These are phyloP conservation scores for Aspergillus nanangensis DNA, from an alignment of 495 filamentous ascomycete genomes.

Conservation along the genomic window DNA sequence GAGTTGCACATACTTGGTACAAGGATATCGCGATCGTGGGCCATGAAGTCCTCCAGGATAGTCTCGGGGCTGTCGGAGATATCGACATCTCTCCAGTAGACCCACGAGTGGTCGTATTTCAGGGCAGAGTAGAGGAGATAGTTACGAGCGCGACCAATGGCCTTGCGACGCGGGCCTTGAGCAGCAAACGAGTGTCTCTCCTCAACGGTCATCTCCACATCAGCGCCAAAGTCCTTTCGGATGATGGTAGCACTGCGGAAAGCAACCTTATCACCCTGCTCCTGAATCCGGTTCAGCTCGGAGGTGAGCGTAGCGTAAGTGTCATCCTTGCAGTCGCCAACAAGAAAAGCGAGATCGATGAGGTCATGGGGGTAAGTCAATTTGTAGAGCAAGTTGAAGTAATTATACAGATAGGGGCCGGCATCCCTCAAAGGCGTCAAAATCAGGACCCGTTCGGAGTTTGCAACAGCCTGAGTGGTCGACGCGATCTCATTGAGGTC, in stretches of 20 bases:
- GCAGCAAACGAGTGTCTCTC: constrained; percentile 82
- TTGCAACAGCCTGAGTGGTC: constrained; percentile 67
- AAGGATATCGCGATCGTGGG: constrained; percentile 86
- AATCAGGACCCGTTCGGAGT: constrained; percentile 88
- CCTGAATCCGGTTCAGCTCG: constrained; percentile 87
- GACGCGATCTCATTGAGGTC: constrained; percentile 85
- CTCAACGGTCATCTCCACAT: constrained; percentile 66
- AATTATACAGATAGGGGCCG: constrained; percentile 69
- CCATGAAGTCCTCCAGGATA: constrained; percentile 92
- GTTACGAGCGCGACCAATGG: constrained; percentile 86
- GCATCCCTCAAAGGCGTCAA: constrained; percentile 94
- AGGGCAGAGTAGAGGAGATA: constrained; percentile 82
- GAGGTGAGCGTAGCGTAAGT: constrained; percentile 74
- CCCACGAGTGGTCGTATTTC: constrained; percentile 94
- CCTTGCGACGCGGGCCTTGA: constrained; percentile 85
- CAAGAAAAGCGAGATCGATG: constrained; percentile 92
- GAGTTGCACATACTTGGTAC: constrained; percentile 96
- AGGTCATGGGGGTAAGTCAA: constrained; percentile 92
- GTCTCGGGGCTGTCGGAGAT: constrained; percentile 83
- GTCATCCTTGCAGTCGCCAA: constrained; percentile 86
- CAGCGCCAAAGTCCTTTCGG: constrained; percentile 80
- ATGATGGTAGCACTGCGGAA: constrained; percentile 83
- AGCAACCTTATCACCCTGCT: constrained; percentile 65
- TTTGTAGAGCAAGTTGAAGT: constrained; percentile 89
- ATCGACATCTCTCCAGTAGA: constrained; percentile 98